phyloP scores from a whole-genome alignment of 108 stramenopile species.

The Nannochloropsis gaditana region DNA sequence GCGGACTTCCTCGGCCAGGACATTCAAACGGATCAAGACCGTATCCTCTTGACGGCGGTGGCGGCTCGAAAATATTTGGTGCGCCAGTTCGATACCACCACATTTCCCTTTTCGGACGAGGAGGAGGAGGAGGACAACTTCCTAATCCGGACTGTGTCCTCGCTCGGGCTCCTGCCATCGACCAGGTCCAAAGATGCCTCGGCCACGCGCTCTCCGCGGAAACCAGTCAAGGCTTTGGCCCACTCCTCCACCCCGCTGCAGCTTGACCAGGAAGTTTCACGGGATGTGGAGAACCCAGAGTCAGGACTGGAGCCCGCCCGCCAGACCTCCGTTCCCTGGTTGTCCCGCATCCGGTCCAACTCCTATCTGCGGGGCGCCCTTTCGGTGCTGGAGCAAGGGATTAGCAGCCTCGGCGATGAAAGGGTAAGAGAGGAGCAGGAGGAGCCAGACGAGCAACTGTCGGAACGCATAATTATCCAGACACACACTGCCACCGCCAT shows the following conservation, averaged over 20 bases:
- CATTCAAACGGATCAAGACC: background rate
- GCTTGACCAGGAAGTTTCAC: background rate
- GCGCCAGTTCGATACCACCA: background rate
- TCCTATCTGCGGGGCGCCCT: background rate
- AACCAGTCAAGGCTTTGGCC: background rate
- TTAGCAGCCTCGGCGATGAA: background rate
- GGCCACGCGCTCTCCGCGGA: background rate
- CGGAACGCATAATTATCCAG: background rate
- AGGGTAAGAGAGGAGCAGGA: background rate
- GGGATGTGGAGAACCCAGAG: background rate
- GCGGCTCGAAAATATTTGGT: conserved; percentile 2
- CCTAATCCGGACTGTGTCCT: background rate
- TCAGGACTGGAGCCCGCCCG: background rate
- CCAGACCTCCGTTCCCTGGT: background rate
- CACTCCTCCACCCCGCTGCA: background rate
- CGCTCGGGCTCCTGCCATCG: background rate
- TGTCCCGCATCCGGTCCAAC: background rate
- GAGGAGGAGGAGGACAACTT: background rate
- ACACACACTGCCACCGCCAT: background rate
- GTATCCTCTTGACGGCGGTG: background rate
- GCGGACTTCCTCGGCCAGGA: background rate
- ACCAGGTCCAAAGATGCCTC: background rate
- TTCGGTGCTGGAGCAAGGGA: conserved; percentile 2
- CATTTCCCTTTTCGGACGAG: background rate
- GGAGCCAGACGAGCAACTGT: background rate